Percentiles rank a stretch among this genome's conserved stretches.
These are phyloP conservation scores for Kandelia obovata DNA, from an alignment of 345 rosid species.

Conservation along the genomic window DNA sequence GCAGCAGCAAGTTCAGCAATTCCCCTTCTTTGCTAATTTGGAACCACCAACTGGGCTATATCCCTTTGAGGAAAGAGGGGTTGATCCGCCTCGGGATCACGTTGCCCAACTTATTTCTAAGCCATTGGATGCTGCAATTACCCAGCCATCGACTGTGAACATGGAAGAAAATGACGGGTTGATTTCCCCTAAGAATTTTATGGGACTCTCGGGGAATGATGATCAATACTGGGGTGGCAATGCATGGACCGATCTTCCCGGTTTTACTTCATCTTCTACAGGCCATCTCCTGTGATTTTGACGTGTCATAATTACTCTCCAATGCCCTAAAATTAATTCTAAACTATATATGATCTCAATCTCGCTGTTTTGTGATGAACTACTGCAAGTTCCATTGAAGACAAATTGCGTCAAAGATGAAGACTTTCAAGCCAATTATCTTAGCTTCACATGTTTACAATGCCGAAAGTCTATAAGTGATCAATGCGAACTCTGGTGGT, in stretches of 20 bases:
- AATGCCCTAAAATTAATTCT: not conserved
- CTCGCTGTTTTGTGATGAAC: not conserved
- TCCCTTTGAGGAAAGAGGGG: constrained; percentile 29
- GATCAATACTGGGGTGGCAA: constrained; percentile 41
- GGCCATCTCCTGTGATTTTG: constrained; percentile 39
- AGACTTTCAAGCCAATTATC: constrained; percentile 2
- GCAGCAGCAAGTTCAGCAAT: constrained; percentile 31
- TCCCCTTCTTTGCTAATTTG: constrained; percentile 36
- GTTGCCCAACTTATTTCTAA: constrained; percentile 26
- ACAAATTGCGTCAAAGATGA: not conserved
- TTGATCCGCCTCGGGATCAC: constrained; percentile 17
- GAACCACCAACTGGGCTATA: constrained; percentile 29
- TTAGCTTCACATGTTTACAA: constrained; percentile 15
- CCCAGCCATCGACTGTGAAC: constrained; percentile 26
- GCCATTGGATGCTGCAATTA: constrained; percentile 27
- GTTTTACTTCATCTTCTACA: constrained; percentile 41
- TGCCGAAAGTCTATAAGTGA: not conserved
- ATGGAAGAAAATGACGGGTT: constrained; percentile 41
- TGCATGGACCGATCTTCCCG: constrained; percentile 56
- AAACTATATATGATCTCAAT: not conserved
- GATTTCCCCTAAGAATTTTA: constrained; percentile 44
- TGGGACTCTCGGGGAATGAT: constrained; percentile 37
- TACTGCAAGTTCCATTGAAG: too few species aligned
- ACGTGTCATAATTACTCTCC: not conserved
- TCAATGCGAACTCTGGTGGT: not conserved